These are phyloP conservation scores for Falciphora oryzae DNA, from an alignment of 2,329 filamentous ascomycete species.

Conservation along the genomic window DNA sequence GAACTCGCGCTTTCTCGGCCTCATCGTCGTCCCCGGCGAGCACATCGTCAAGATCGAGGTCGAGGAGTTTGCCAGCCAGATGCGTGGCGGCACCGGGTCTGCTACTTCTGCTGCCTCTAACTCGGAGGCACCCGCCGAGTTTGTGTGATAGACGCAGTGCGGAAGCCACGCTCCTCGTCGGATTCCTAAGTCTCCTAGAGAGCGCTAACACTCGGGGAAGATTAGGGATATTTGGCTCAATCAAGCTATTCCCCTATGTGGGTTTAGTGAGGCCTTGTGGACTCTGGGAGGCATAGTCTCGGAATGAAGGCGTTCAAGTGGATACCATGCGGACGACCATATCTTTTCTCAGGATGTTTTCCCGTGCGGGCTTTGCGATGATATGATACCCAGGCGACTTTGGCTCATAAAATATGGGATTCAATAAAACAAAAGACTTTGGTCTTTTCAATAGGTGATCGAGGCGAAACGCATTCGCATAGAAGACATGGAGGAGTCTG, in stretches of 20 bases:
- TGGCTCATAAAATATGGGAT: too few relatives aligned
- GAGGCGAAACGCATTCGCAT: neutral
- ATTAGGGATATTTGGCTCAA: too few relatives aligned
- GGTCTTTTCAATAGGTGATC: too few relatives aligned
- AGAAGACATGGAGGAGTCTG: neutral
- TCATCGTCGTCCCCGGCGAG: conserved; percentile 83
- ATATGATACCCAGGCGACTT: neutral
- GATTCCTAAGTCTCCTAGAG: too few relatives aligned
- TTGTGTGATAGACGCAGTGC: neutral
- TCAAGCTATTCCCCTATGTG: too few relatives aligned
- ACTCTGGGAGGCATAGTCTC: neutral
- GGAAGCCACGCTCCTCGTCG: too few relatives aligned
- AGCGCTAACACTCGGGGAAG: too few relatives aligned
- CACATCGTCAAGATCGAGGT: conserved; percentile 85
- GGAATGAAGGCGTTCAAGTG: neutral
- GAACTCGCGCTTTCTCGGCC: conserved; percentile 78
- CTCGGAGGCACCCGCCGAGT: neutral
- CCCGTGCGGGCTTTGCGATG: neutral
- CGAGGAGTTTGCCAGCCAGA: conserved; percentile 64
- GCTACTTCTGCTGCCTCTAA: neutral
- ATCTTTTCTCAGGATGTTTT: neutral
- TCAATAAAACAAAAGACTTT: too few relatives aligned
- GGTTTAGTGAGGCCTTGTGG: too few relatives aligned
- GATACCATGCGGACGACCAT: neutral
- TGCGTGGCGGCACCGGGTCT: conserved; percentile 19